Base-by-base conservation (phyloP, 1,284 basidiomycete species). In the Omphalotus olearius region DNA sequence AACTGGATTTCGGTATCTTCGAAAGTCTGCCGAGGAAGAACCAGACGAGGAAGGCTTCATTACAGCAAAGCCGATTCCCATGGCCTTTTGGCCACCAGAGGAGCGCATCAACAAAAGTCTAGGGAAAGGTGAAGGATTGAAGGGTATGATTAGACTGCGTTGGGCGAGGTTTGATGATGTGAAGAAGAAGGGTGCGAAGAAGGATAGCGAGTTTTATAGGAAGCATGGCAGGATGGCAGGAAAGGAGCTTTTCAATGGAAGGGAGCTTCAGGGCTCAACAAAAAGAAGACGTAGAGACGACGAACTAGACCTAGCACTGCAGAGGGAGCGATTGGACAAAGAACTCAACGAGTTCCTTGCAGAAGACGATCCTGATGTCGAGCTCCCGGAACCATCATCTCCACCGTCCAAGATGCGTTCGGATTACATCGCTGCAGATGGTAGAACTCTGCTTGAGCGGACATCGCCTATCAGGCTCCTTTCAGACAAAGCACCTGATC, bases 71-170 rank as follows among this genome's bases (percentile, higher is more conserved):
- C 71, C 84, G 3, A 78, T 90, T 28, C 88, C 88, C 14, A 64
- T 86, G 18, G 72, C 80, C 0, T 62, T 88, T 13, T 90, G 88
- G 85, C 85, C 88, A 0, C 79, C 85, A n/a, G 83, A 89, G 61
- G 79, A 86, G 47, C 78, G 86, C 26, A 85, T 91, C 51, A 84
- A 76, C 60, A 76, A 72, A 56, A 85, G 79, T 49, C 67, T 90
- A 25, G 85, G 84, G 13, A 76, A 78, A 52, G 75, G 79, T 13
- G 74, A 82, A 51, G 83, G 82, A 1, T 59, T 88, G 45, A 83
- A 80, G 60, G 85, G 84, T 14, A 59, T 64, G 3, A 73, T 91
- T 38, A 69, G 69, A 53, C 84, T 91, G 78, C 78, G 88, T 33
- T 88, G 84, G 83, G 88, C 88, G 0, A 72, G 69, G 47, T 61